Percentiles rank a stretch among this genome's conserved stretches.
These are phyloP conservation scores for Rhipidocladum racemiflorum DNA, from an alignment of 176 grass and related monocot species.

Conservation along the genomic window DNA sequence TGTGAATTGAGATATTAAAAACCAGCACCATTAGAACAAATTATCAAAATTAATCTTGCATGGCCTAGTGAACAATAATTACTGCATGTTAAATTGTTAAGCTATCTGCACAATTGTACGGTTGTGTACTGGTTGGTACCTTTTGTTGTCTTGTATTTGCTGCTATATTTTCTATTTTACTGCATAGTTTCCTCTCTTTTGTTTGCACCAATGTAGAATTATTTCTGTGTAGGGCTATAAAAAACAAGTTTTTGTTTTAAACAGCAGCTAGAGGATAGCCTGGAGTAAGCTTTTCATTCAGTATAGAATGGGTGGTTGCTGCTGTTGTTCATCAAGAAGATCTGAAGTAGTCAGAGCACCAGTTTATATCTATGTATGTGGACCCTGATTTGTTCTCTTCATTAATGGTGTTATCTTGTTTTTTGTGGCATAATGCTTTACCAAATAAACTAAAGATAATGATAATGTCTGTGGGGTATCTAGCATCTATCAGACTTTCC, in stretches of 20 bases:
- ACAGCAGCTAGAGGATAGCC: conserved; percentile 25
- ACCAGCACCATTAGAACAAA: not conserved
- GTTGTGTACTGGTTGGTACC: not conserved
- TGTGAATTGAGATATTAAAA: not conserved
- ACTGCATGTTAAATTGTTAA: not conserved
- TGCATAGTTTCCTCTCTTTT: not conserved
- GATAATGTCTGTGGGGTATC: not conserved
- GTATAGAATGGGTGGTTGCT: conserved; percentile 74
- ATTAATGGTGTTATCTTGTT: not conserved
- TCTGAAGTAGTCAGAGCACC: conserved; percentile 48
- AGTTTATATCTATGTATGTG: conserved; percentile 59
- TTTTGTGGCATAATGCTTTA: not conserved
- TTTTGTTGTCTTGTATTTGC: not conserved
- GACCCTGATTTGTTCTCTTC: not conserved
- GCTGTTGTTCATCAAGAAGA: conserved; percentile 52
- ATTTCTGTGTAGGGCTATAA: conserved; percentile 36
- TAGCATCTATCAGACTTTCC: not conserved
- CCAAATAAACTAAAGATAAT: not conserved
- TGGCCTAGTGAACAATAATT: not conserved
- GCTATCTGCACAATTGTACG: not conserved
- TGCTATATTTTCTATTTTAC: not conserved
- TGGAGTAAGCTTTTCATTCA: conserved; percentile 32
- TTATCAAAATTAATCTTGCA: not conserved
- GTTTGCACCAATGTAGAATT: not conserved
- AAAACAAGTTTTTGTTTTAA: conserved; percentile 7